Evolutionary conservation across 371 early-diverging fungal species (phyloP).

Genomic region (Coemansia sp.): DNA sequence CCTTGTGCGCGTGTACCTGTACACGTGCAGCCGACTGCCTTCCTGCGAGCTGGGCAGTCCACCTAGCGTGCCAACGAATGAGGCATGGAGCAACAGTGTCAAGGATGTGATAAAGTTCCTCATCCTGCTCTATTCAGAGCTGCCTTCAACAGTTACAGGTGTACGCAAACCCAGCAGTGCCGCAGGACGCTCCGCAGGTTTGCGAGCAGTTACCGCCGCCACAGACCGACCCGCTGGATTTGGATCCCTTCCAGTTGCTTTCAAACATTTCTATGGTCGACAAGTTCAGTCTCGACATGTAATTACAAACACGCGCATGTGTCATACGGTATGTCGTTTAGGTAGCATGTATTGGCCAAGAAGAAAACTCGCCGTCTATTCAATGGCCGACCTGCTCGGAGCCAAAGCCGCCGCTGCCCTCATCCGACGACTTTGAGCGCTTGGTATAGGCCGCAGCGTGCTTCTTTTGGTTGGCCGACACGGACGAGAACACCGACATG

Average conservation of each 20-base stretch:
- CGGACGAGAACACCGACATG: slow-evolving; percentile 46
- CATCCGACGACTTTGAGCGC: slow-evolving; percentile 6
- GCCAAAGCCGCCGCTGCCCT: slow-evolving; percentile 30
- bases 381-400: slow-evolving; percentile 40
- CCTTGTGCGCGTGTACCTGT: background rate
- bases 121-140: background rate
- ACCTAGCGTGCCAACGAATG: background rate
- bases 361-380: background rate
- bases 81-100: background rate
- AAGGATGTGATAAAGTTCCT: background rate
- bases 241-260: too few species aligned
- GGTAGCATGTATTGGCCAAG: too few species aligned
- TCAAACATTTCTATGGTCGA: too few species aligned
- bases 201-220: too few species aligned
- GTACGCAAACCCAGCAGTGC: too few species aligned
- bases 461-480: slow-evolving; percentile 27
- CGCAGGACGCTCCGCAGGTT: too few species aligned
- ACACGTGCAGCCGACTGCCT: background rate
- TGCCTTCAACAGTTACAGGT: background rate
- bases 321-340: too few species aligned
- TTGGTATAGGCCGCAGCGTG: background rate
- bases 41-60: background rate
- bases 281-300: too few species aligned
- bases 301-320: too few species aligned
- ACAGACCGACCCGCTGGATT: too few species aligned